phyloP scores from a whole-genome alignment of 805 yeast species.

The Barnettozyma sucrosica region DNA sequence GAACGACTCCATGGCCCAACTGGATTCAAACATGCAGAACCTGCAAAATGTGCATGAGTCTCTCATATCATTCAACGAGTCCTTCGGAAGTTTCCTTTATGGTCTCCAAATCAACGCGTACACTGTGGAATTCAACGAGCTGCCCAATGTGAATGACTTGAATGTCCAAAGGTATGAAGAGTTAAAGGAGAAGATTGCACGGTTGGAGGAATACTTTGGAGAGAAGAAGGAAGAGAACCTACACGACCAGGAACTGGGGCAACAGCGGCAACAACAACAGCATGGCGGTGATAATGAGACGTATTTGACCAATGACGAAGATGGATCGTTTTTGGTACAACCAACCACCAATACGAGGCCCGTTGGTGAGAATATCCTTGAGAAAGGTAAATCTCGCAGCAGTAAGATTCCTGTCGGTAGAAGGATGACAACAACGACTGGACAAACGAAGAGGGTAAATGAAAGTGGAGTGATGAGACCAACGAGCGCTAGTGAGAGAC shows the following conservation, averaged over 20 bases:
- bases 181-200: conserved; percentile 15
- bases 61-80: conserved; percentile 65
- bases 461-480: conserved; percentile 15
- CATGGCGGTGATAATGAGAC: conserved; percentile 19
- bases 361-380: neutral
- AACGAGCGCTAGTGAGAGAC: conserved; percentile 20
- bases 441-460: conserved; percentile 7
- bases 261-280: neutral
- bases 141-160: conserved; percentile 14
- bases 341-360: conserved; percentile 13
- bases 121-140: conserved; percentile 62
- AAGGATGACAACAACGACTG: conserved; percentile 4
- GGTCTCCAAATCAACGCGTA: conserved; percentile 83
- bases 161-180: conserved; percentile 16
- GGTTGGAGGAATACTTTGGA: conserved; percentile 17
- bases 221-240: neutral
- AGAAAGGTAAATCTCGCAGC: conserved; percentile 6
- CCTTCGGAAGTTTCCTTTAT: conserved; percentile 68
- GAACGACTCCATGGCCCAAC: conserved; percentile 44
- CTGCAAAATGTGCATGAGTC: conserved; percentile 57
- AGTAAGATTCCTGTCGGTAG: conserved; percentile 13
- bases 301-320: conserved; percentile 28
- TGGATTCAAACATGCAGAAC: conserved; percentile 54
- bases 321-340: conserved; percentile 26
- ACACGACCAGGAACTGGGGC: no score